Base-by-base conservation (phyloP, 2,329 filamentous ascomycete genomes). In the Acrodontium crateriforme region DNA sequence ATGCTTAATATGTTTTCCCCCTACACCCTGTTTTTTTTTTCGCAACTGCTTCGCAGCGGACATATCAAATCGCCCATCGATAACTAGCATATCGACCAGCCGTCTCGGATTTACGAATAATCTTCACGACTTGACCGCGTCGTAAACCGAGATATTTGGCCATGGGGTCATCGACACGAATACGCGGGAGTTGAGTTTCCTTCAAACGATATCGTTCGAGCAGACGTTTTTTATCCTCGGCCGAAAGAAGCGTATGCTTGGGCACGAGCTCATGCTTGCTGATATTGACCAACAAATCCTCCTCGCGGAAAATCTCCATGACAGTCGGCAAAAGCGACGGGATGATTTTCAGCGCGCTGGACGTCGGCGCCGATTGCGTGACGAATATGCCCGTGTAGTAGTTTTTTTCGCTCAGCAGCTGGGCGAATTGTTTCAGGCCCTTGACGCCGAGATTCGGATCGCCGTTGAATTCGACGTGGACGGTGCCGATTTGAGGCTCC, bases 81-180 rank as follows among this genome's bases (percentile, higher is more conserved):
- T 98, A 98, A 70, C 83, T 93, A 26, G 89, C 89, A 59, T 98
- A 98, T 29, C 89, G 70, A 36, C 89, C 89, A 9, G 89, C 89
- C 31, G 89, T 98, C 66, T 95, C 89, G 50, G 78, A 85, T 55
- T 78, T 85, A 41, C 89, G 69, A 47, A 98, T 94, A 47, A 98
- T 98, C 71, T 98, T 98, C 48, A 98, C 89, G 3, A 98, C 85
- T 58, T 94, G 81, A 3, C 85, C 84, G 51, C 85, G 71, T 63
- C 80, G 78, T 52, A 98, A 63, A 9, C 89, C 89, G 30, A 94
- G 63, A 55, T 95, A 98, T 46, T 79, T 76, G 15, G 89, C 82
- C 28, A 98, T 84, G 3, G 89, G 89, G 54, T 98, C 89, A 42
- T 80, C 81, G 41, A 80, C 71, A 56, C 93, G 72, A 46, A 98